Conservation (phyloP, 2,329 filamentous ascomycete species). For the Penicillium sp. region DNA sequence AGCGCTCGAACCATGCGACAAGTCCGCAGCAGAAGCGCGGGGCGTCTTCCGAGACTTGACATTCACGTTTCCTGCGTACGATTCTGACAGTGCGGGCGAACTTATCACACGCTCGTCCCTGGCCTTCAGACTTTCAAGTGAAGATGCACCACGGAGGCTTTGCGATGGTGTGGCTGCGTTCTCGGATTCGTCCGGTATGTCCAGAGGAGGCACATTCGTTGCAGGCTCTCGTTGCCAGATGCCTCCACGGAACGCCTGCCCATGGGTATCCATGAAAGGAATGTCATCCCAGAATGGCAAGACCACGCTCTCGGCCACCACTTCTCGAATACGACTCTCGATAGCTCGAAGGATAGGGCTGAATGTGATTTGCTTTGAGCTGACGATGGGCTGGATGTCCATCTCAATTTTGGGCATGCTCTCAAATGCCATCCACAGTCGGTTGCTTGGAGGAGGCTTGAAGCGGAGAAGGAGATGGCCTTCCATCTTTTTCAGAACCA, state of each 20-base stretch:
- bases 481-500: constrained; percentile 75
- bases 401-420: constrained; percentile 91
- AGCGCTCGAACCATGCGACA: constrained; percentile 14
- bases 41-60: constrained; percentile 26
- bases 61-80: constrained; percentile 15
- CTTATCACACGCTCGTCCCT: constrained; percentile 34
- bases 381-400: constrained; percentile 92
- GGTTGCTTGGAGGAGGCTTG: constrained; percentile 92
- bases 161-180: constrained; percentile 18
- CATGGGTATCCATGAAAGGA: constrained; percentile 76
- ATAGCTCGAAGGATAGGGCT: constrained; percentile 86
- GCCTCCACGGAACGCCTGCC: constrained; percentile 75
- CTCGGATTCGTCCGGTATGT: constrained; percentile 34
- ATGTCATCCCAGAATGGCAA: constrained; percentile 94
- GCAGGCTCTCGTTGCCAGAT: constrained; percentile 57
- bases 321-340: constrained; percentile 89
- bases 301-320: constrained; percentile 85
- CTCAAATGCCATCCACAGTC: constrained; percentile 93
- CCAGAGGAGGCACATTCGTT: constrained; percentile 36
- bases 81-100: constrained; percentile 27
- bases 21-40: constrained; percentile 21
- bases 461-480: constrained; percentile 80
- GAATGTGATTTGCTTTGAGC: constrained; percentile 91
- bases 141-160: constrained; percentile 12
- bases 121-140: constrained; percentile 24